Evolutionary conservation across 2,329 filamentous ascomycete species (phyloP).

Genomic region (Colletotrichum musae): DNA sequence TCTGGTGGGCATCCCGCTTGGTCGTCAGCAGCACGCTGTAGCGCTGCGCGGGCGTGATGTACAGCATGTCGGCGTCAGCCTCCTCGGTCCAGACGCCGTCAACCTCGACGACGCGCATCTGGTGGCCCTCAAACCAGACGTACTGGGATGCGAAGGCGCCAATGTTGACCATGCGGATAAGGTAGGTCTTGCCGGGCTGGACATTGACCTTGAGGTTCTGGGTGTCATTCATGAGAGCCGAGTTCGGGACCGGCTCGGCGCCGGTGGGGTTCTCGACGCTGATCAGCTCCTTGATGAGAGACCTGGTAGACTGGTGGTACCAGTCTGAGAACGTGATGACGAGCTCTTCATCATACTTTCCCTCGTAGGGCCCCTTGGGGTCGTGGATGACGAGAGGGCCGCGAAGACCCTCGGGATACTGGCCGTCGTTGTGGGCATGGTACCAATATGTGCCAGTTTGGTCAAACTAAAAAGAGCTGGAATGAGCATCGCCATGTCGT

Average conservation of each 20-base stretch:
- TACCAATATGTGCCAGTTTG: slow-evolving; percentile 68
- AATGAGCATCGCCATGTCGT: not conserved
- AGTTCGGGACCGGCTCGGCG: slow-evolving; percentile 67
- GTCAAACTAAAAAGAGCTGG: slow-evolving; percentile 28
- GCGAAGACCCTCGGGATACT: slow-evolving; percentile 72
- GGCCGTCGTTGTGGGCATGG: slow-evolving; percentile 61
- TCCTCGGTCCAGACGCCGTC: slow-evolving; percentile 66
- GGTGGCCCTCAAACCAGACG: slow-evolving; percentile 61
- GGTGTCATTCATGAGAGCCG: slow-evolving; percentile 68
- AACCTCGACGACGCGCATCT: slow-evolving; percentile 63
- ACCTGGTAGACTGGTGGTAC: slow-evolving; percentile 71
- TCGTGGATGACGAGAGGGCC: slow-evolving; percentile 71
- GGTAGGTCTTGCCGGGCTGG: slow-evolving; percentile 64
- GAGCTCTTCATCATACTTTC: slow-evolving; percentile 67
- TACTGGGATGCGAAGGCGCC: slow-evolving; percentile 66
- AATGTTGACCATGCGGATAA: slow-evolving; percentile 68
- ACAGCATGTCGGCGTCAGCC: slow-evolving; percentile 58
- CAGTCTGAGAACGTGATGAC: slow-evolving; percentile 72
- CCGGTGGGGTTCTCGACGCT: slow-evolving; percentile 64
- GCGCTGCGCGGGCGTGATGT: slow-evolving; percentile 64
- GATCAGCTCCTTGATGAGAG: slow-evolving; percentile 62
- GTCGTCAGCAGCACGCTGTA: slow-evolving; percentile 64
- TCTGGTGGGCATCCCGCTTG: slow-evolving; percentile 58
- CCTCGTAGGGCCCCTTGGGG: slow-evolving; percentile 61
- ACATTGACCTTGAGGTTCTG: slow-evolving; percentile 59